These are phyloP conservation scores for Vaccinium myrtillus DNA, from an alignment of 148 eudicot genomes.

Conservation along the genomic window DNA sequence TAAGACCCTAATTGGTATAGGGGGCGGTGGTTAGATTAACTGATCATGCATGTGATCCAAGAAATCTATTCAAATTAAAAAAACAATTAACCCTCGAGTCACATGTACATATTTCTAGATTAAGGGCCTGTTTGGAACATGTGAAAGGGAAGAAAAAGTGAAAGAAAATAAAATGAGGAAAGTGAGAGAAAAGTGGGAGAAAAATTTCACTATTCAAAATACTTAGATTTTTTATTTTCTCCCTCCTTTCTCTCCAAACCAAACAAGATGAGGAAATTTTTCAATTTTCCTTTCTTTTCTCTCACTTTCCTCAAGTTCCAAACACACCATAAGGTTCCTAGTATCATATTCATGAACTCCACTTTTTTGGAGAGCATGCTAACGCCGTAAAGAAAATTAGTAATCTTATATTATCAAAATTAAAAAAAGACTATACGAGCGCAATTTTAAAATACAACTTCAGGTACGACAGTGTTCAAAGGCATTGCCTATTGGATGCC, in stretches of 20 bases:
- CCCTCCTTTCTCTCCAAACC: too few relatives aligned
- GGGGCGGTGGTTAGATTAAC: constrained; percentile 9
- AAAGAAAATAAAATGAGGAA: too few relatives aligned
- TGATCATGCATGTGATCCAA: constrained; percentile 17
- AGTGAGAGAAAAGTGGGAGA: too few relatives aligned
- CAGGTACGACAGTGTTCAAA: background rate
- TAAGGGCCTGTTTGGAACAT: background rate
- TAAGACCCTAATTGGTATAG: background rate
- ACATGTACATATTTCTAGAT: background rate
- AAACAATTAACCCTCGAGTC: background rate
- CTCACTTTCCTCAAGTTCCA: too few relatives aligned
- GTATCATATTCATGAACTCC: background rate
- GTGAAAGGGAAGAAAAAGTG: too few relatives aligned
- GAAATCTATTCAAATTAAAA: background rate
- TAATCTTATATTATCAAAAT: background rate
- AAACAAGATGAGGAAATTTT: too few relatives aligned
- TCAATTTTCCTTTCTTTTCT: too few relatives aligned
- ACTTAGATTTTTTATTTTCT: too few relatives aligned
- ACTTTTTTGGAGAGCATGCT: background rate
- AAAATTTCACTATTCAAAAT: too few relatives aligned
- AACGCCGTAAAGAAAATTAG: background rate
- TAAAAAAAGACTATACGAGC: background rate
- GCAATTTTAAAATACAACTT: background rate
- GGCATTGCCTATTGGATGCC: background rate
- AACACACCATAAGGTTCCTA: background rate